A percentile compares a stretch with the other conserved stretches of the same genome.
Evolutionary conservation across 2,329 filamentous ascomycete genomes (phyloP).

Genomic region (Colletotrichum sp.): DNA sequence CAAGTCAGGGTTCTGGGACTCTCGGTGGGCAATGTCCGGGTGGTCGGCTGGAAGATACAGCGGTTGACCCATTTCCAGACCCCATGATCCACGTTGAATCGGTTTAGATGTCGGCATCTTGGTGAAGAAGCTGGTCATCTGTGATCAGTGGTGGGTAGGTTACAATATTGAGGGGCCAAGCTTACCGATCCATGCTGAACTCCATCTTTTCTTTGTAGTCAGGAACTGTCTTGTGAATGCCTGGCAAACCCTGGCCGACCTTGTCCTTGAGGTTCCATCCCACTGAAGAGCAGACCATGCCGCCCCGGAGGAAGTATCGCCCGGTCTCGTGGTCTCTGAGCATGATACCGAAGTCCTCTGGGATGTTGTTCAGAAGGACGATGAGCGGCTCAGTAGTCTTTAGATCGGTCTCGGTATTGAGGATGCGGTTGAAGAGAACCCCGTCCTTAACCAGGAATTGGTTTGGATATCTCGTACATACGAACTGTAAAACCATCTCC

Average conservation of each 20-base stretch:
- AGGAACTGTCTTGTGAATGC: conserved; percentile 77
- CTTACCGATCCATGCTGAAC: conserved; percentile 82
- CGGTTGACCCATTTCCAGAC: conserved; percentile 76
- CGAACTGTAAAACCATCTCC: conserved; percentile 84
- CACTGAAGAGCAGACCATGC: conserved; percentile 77
- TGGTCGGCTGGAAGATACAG: conserved; percentile 77
- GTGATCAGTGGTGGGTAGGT: not conserved
- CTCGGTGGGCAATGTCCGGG: conserved; percentile 65
- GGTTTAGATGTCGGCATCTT: conserved; percentile 76
- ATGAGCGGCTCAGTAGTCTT: conserved; percentile 67
- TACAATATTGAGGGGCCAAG: not conserved
- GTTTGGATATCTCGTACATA: conserved; percentile 78
- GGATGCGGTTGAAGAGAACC: conserved; percentile 71
- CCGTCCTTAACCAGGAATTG: conserved; percentile 70
- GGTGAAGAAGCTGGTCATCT: conserved; percentile 70
- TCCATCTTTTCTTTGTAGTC: conserved; percentile 90
- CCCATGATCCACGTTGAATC: conserved; percentile 87
- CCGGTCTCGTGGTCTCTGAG: conserved; percentile 74
- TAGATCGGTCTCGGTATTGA: conserved; percentile 68
- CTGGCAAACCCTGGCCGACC: conserved; percentile 71
- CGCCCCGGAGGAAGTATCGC: conserved; percentile 76
- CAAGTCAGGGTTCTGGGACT: conserved; percentile 61
- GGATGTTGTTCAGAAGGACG: conserved; percentile 77
- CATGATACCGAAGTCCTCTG: conserved; percentile 84
- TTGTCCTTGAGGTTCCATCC: conserved; percentile 82